Base-by-base conservation (phyloP, 208 protist genomes). In the Crithidia sp. region DNA sequence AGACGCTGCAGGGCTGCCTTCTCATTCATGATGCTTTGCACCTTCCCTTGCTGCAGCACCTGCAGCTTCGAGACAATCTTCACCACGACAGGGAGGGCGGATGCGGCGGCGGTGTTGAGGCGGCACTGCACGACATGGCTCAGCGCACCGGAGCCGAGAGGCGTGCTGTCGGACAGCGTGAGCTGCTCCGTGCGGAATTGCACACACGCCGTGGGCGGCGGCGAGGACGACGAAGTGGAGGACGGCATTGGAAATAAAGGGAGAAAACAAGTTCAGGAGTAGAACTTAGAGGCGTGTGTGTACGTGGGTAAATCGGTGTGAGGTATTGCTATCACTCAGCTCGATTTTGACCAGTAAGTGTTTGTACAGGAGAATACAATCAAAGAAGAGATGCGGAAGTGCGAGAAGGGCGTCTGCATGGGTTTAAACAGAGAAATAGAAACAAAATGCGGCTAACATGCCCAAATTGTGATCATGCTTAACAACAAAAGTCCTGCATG, bases 1-100 rank as follows among this genome's bases (percentile, higher is more conserved):
- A 97, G 70, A 5, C 70, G 74, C 39, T 86, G 50, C 67, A 97
- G 81, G 9, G 88, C 85, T 17, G 70, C 71, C 82, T 97, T 97
- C 71, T 98, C 95, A 39, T 88, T 87, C 84, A 97, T 92, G 43
- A 82, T 82, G 47, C 82, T 74, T 62, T 92, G 69, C 16, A 95
- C 91, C 63, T 96, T 96, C 28, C 86, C 77, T 50, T 95, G 90
- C 54, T 98, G 91, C 58, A 98, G 72, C 49, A 96, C 73, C 70
- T 95, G 91, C 28, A 94, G 41, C 77, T 98, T 98, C 7, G 89
- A 95, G 7, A 96, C 60, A 36, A 96, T 80, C 74, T 98, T 98
- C 61, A 97, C 84, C 16, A 89, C 95, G 19, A 96, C 82, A 5
- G 83, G 77, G 5, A 92, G 50, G 10, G 67, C 62, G 6, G 74